Base-by-base conservation (phyloP, 2,329 filamentous ascomycete genomes). In the Aspergillus sp. region DNA sequence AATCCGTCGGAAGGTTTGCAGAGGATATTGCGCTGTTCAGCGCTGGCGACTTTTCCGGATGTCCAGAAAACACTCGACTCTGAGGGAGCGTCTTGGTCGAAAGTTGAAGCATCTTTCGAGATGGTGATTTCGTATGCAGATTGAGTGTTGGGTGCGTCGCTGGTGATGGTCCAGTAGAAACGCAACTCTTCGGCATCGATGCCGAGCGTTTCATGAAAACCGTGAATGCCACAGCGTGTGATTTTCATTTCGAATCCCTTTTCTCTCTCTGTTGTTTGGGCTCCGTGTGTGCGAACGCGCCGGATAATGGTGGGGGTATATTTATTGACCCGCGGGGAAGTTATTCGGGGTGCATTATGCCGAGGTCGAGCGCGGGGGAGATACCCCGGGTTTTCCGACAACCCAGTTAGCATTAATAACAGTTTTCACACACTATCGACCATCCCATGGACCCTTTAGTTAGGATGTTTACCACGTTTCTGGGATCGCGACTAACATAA, bases 171-270 rank as follows among this genome's bases (percentile, higher is more conserved):
- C 66, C 67, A 69, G 42, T 62, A 67, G 49, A 69, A 65, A 14
- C 67, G 63, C 2, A 69, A 53, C 39, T 66, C 63, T 22, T 69
- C 63, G 22, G 60, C 49, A 29, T 68, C 32, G 26, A 69, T 62
- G 18, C 67, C 67, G 20, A 69, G 58, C 11, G 64, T 58, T 51
- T 69, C 66, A 22, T 67, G 62, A 55, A 68, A 68, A 1, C 67
- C 67, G 49, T 69, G 67, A 56, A 69, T 65, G 1, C 67, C 67
- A 49, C 65, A 66, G 24, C 67, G 66, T 16, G 50, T 58, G 36
- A 69, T 54, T 9, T 63, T 32, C 60, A 69, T 63, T 24, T n/a
- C 31, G 26, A 2, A 1, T 29, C 6, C 26, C 26, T 29, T 29
- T 9, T 29, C 9, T 29, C 6, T 29, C 7, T 29, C 26, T 29